A percentile compares a stretch with the other conserved stretches of the same genome.
These are phyloP conservation scores for Polygonum maritimum DNA, from an alignment of 148 eudicot species.

Conservation along the genomic window DNA sequence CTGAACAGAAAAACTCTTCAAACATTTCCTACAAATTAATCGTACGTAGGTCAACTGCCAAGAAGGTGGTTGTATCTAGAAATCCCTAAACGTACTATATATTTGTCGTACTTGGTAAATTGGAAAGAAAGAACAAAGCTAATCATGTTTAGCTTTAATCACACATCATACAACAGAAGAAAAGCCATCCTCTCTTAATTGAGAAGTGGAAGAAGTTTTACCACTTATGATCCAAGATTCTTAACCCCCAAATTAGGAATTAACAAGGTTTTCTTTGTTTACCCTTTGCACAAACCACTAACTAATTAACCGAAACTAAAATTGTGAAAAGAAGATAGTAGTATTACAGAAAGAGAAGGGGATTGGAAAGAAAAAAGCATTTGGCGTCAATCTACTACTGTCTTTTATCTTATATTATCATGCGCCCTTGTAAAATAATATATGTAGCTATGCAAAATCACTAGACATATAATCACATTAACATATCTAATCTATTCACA, in stretches of 20 bases:
- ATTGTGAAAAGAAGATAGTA: background rate
- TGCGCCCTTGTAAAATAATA: background rate
- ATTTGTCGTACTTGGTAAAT: background rate
- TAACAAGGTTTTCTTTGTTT: background rate
- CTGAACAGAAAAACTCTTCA: too few relatives aligned
- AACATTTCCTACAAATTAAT: too few relatives aligned
- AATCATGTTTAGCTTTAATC: background rate
- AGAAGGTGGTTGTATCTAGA: too few relatives aligned
- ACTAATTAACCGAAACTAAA: background rate
- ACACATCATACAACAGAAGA: background rate
- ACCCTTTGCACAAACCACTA: background rate
- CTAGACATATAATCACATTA: background rate
- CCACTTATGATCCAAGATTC: background rate
- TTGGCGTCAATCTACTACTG: background rate
- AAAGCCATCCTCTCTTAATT: background rate
- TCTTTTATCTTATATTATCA: slow-evolving; percentile 1
- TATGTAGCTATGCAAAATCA: slow-evolving; percentile 2
- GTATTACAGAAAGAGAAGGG: background rate
- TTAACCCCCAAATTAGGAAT: background rate
- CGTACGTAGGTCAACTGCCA: too few relatives aligned
- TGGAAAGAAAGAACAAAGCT: background rate
- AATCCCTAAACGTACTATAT: too few relatives aligned
- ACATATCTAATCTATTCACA: slow-evolving; percentile 8
- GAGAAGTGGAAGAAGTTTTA: background rate
- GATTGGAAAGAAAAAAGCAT: background rate